Evolutionary conservation across 1,139 yeast genomes (phyloP).

Genomic region (Kluyveromyces marxianus): DNA sequence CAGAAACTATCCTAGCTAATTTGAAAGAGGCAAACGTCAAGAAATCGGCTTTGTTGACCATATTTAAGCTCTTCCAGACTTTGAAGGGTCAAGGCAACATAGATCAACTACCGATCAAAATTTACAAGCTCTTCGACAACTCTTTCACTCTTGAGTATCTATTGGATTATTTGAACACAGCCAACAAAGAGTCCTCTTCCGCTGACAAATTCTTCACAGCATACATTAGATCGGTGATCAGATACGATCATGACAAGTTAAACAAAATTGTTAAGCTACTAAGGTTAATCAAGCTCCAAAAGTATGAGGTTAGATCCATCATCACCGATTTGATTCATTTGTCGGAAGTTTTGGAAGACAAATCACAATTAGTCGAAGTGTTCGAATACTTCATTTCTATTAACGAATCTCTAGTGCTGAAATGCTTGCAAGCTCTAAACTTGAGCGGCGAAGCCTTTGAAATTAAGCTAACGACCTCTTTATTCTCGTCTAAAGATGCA

Average conservation of each 20-base stretch:
- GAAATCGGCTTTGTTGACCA: slow-evolving; percentile 35
- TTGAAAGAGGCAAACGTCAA: slow-evolving; percentile 35
- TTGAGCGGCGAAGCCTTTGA: slow-evolving; percentile 52
- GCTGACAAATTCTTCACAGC: slow-evolving; percentile 32
- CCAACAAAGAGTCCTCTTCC: slow-evolving; percentile 19
- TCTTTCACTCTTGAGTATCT: slow-evolving; percentile 20
- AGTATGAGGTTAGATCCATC: slow-evolving; percentile 33
- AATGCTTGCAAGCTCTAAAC: slow-evolving; percentile 35
- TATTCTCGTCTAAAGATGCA: slow-evolving; percentile 29
- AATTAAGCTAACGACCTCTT: slow-evolving; percentile 58
- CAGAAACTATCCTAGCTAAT: slow-evolving; percentile 53
- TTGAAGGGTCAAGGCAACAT: slow-evolving; percentile 33
- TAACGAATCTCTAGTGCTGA: slow-evolving; percentile 37
- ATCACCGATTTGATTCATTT: slow-evolving; percentile 33
- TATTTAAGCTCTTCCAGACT: slow-evolving; percentile 35
- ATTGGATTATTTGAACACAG: slow-evolving; percentile 18
- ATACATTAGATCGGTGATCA: slow-evolving; percentile 32
- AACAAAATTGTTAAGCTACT: slow-evolving; percentile 27
- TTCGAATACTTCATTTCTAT: slow-evolving; percentile 40
- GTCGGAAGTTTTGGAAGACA: slow-evolving; percentile 33
- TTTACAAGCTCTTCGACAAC: slow-evolving; percentile 29
- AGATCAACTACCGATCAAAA: slow-evolving; percentile 33
- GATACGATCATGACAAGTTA: slow-evolving; percentile 33
- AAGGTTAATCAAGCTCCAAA: slow-evolving; percentile 29
- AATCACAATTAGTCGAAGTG: slow-evolving; percentile 34